Conservation (phyloP, 192 early-diverging fungal genomes). For the Umbelopsis isabellina region DNA sequence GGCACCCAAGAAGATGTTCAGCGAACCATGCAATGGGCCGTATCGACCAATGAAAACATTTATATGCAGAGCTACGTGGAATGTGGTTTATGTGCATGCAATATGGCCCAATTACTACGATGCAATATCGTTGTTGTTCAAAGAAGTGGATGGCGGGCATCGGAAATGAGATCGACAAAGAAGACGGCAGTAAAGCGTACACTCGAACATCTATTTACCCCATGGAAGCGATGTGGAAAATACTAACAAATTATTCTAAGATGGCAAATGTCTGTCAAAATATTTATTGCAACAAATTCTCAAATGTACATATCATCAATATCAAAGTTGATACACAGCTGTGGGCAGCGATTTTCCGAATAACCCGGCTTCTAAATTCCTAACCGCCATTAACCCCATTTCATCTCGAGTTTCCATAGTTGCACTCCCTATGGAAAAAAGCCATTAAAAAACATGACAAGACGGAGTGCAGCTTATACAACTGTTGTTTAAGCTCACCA, state of each 20-base stretch:
- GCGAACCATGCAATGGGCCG: not conserved
- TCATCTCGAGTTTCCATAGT: constrained; percentile 82
- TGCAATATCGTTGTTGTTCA: constrained; percentile 6
- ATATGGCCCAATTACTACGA: not conserved
- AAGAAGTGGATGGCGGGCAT: not conserved
- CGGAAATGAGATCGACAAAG: not conserved
- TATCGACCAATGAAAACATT: not conserved
- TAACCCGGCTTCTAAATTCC: constrained; percentile 12
- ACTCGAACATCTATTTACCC: not conserved
- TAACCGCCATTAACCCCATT: constrained; percentile 53
- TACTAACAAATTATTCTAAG: too few species aligned
- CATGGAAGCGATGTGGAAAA: not conserved
- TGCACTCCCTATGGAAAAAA: constrained; percentile 53
- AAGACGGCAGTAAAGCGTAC: not conserved
- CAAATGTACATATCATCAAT: not conserved
- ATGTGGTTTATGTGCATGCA: constrained; percentile 11
- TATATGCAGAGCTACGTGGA: constrained; percentile 1
- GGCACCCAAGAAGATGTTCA: not conserved
- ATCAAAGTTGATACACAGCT: not conserved
- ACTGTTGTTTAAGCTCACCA: constrained; percentile 34
- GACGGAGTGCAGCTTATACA: not conserved
- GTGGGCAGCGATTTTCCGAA: constrained; percentile 3
- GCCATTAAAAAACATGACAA: not conserved
- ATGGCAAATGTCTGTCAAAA: too few species aligned
- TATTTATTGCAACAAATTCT: not conserved